Evolutionary conservation across 2,329 filamentous ascomycete species (phyloP).

Genomic region (Colletotrichum siamense): DNA sequence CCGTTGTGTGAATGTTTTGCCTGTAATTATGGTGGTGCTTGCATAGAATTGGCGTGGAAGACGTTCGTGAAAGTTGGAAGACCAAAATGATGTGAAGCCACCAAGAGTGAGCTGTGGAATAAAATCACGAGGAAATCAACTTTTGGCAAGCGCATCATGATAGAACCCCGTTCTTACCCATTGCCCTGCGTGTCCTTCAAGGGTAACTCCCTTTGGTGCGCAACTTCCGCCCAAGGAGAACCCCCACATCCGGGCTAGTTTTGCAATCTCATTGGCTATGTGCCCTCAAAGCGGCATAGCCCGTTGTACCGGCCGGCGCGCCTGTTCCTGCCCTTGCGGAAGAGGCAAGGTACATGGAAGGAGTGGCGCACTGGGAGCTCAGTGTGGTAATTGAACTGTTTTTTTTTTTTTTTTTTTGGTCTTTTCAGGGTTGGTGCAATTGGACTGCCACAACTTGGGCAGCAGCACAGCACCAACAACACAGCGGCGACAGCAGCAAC

Average conservation of each 20-base stretch:
- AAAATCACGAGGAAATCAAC: background rate
- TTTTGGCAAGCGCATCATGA: background rate
- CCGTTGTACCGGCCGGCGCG: background rate
- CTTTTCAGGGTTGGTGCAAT: background rate
- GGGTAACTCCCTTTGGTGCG: background rate
- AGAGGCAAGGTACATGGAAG: background rate
- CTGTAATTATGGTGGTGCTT: background rate
- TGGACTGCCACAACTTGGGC: background rate
- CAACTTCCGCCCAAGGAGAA: background rate
- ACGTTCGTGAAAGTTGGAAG: background rate
- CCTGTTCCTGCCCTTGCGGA: background rate
- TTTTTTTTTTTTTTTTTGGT: constrained; percentile 8
- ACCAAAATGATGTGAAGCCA: background rate
- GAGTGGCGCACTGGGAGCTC: background rate
- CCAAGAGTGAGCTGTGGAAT: background rate
- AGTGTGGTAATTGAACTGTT: background rate
- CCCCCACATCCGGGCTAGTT: background rate
- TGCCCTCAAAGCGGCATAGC: background rate
- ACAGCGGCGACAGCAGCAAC: background rate
- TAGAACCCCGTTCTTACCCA: background rate
- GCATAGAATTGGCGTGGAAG: background rate
- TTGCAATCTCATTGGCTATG: background rate
- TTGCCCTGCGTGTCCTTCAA: background rate
- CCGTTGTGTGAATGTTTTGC: background rate
- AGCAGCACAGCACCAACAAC: background rate